Conservation (phyloP, 371 early-diverging fungal genomes). For the Parasitella parasitica region DNA sequence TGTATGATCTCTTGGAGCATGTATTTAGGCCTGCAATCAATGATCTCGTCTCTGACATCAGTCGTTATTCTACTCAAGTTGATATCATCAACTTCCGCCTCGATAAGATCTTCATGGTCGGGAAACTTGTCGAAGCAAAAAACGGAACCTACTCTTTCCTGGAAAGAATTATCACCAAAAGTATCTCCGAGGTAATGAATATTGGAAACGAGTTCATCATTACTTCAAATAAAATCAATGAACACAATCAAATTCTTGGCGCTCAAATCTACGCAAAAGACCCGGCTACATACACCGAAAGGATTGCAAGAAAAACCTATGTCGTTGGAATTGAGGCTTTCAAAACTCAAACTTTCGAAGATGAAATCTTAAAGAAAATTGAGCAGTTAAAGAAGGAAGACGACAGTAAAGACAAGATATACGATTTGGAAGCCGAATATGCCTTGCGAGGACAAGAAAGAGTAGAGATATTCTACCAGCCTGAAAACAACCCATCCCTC, state of each 20-base stretch:
- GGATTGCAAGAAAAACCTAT: conserved; percentile 8
- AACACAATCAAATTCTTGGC: background rate
- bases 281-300: conserved; percentile 1
- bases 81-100: background rate
- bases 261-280: background rate
- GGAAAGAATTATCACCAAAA: background rate
- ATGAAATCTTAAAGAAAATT: background rate
- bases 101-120: conserved; percentile 12
- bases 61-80: conserved; percentile 1
- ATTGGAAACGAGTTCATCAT: background rate
- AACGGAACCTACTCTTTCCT: background rate
- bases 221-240: background rate
- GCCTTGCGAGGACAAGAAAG: background rate
- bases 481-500: background rate
- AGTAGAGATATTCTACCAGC: background rate
- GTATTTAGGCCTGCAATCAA: conserved; percentile 3
- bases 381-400: background rate
- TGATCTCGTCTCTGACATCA: background rate
- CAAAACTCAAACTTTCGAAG: background rate
- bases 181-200: conserved; percentile 1
- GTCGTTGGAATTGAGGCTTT: background rate
- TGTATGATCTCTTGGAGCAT: conserved; percentile 8
- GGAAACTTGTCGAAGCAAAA: background rate
- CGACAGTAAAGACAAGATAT: background rate
- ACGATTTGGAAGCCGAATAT: background rate